Conservation (phyloP, 2,329 filamentous ascomycete species). For the Ophidiomyces ophidiicola region DNA sequence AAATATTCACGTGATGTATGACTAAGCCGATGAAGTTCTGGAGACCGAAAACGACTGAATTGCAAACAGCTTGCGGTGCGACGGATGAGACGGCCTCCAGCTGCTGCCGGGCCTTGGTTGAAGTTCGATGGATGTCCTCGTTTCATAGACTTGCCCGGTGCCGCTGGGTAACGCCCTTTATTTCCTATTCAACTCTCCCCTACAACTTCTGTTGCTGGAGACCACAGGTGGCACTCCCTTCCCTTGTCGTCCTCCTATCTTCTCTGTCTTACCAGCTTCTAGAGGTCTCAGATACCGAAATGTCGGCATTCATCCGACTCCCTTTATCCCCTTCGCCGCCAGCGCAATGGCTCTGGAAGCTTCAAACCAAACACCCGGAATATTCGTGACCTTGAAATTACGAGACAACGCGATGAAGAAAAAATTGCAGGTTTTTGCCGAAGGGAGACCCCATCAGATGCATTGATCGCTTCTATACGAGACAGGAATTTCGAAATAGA, state of each 20-base stretch:
- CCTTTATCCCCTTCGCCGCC: no score
- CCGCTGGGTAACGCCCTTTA: slow-evolving; percentile 6
- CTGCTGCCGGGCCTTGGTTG: background rate
- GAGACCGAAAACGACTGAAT: background rate
- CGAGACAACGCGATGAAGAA: background rate
- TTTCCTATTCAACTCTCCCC: background rate
- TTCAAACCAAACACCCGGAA: background rate
- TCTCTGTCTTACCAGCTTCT: no score
- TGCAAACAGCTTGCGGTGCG: background rate
- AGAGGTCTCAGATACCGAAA: no score
- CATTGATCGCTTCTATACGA: slow-evolving; percentile 12
- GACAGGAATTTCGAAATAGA: slow-evolving; percentile 6
- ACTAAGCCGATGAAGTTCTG: background rate
- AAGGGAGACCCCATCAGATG: slow-evolving; percentile 11
- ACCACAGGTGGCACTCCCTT: background rate
- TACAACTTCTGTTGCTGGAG: no score
- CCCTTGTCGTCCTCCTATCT: no score
- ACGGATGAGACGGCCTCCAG: background rate
- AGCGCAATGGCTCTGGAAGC: background rate
- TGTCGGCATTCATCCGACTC: no score
- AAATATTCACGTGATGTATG: background rate
- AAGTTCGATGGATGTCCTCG: slow-evolving; percentile 14
- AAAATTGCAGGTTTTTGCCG: background rate
- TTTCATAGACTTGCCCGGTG: slow-evolving; percentile 7
- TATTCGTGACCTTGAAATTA: background rate